A percentile compares a stretch with the other conserved stretches of the same genome.
Conservation (phyloP, 345 rosid genomes). For the Camelina neglecta region DNA sequence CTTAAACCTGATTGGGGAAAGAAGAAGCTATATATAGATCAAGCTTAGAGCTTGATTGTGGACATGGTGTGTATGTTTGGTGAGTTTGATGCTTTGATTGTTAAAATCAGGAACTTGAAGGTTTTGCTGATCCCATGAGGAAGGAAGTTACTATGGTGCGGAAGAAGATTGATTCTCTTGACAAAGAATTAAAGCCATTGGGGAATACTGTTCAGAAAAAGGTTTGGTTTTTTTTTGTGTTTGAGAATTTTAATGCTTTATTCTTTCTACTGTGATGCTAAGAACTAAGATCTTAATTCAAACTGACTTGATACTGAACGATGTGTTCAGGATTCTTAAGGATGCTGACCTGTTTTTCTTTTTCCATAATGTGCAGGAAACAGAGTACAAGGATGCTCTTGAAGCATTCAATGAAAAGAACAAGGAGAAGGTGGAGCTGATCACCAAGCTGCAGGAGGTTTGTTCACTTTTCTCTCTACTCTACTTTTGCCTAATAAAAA, state of each 20-base stretch:
- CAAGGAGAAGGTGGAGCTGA: constrained; percentile 84
- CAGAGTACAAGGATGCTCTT: constrained; percentile 83
- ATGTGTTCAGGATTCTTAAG: background rate
- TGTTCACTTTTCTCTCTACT: constrained; percentile 20
- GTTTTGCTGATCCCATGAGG: constrained; percentile 86
- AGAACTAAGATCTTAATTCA: background rate
- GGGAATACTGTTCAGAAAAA: constrained; percentile 87
- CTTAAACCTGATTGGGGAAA: constrained; percentile 12
- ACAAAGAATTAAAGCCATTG: constrained; percentile 89
- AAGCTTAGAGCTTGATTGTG: background rate
- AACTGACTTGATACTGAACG: too few species aligned
- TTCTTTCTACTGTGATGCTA: background rate
- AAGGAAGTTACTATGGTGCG: constrained; percentile 80
- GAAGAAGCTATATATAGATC: background rate
- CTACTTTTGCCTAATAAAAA: background rate
- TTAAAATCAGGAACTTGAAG: background rate
- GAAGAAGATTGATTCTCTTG: constrained; percentile 86
- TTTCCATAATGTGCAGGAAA: constrained; percentile 54
- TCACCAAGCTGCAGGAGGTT: constrained; percentile 87
- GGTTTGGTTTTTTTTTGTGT: constrained; percentile 46
- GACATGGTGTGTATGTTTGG: constrained; percentile 5
- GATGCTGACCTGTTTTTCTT: background rate
- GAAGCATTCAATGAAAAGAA: constrained; percentile 83
- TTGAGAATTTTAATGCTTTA: background rate
- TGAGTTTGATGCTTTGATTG: background rate